These are phyloP conservation scores for Pterulicium gracile DNA, from an alignment of 1,284 basidiomycete genomes.

Conservation along the genomic window DNA sequence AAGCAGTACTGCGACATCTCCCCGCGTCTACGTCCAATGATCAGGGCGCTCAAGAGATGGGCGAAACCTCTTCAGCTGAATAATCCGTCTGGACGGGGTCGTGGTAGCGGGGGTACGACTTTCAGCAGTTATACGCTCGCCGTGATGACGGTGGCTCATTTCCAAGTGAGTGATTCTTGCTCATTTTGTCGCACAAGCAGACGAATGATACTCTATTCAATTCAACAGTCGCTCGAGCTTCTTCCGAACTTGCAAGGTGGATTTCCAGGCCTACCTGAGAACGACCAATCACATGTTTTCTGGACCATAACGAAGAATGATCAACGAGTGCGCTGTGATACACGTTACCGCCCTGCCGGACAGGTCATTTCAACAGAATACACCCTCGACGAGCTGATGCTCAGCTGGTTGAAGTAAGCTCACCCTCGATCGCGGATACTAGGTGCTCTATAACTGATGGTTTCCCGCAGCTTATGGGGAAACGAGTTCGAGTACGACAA, in stretches of 20 bases:
- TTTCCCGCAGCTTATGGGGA: conserved; percentile 31
- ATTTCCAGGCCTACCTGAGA: conserved; percentile 13
- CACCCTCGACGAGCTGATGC: conserved; percentile 20
- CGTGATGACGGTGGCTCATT: conserved; percentile 43
- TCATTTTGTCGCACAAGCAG: too few species aligned
- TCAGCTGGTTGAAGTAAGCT: conserved; percentile 38
- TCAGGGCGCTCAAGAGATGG: conserved; percentile 42
- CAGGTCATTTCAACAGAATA: conserved; percentile 15
- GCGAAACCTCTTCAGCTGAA: conserved; percentile 39
- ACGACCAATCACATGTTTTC: conserved; percentile 16
- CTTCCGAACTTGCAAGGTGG: conserved; percentile 41
- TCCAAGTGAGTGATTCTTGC: conserved; percentile 33
- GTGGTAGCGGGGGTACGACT: conserved; percentile 16
- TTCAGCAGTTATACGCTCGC: conserved; percentile 52
- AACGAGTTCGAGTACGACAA: conserved; percentile 22
- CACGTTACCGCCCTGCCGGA: conserved; percentile 19
- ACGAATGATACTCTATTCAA: conserved; percentile 2
- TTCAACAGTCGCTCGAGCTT: conserved; percentile 24
- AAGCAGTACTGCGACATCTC: conserved; percentile 32
- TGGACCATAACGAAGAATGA: conserved; percentile 23
- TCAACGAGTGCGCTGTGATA: conserved; percentile 22
- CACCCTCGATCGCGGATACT: too few species aligned
- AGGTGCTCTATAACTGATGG: conserved; percentile 1
- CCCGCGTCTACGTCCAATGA: conserved; percentile 29
- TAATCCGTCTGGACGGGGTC: conserved; percentile 21